Evolutionary conservation across 192 early-diverging fungal species (phyloP), one percentile per base, ranked within the genome.

Genomic region (Dimargaris cristalligena): DNA sequence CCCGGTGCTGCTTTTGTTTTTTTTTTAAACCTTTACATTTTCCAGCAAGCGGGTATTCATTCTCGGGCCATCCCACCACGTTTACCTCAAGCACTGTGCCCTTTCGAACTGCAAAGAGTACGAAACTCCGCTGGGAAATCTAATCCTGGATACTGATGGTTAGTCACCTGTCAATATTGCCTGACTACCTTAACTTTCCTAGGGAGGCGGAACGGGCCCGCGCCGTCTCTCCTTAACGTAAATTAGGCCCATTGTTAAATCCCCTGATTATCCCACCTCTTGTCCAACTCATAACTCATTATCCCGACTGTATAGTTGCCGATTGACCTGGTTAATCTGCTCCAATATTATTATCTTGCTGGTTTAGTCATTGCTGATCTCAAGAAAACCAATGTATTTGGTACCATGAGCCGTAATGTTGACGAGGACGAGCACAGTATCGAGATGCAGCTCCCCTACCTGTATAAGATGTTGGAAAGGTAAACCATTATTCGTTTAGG

Each of bases 371-470:
- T 85, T 14, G 72, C 64, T 8, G 82, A 84, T 50, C 74, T 97
- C 23, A 46, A 65, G 41, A 64, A 73, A 32, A 87, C 83, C 0
- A 76, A 82, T 1, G 35, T 74, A 3, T 97, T 93, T 73, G 50
- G 60, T 4, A 52, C 60, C 35, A 90, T 97, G 90, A 72, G 60
- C 25, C 60, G 63, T 10, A 38, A 65, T 13, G 76, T 72, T 6
- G 95, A 99, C 62, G 90, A 97, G 63, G 82, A 88, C 44, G 95
- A 99, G 65, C 95, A 99, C 66, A 92, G 90, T 66, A 80, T 99
- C 62, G 95, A 96, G 65, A 90, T 98, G 92, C 92, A 98, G 62
- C 63, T 96, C 55, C 94, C 94, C 11, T 96, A 82, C 70, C 78
- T 87, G 4, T 84, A 83, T 71, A 87, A 88, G 65, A 74, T 85